These are phyloP conservation scores for Rhodotorula sp. DNA, from an alignment of 1,284 basidiomycete species.

Conservation along the genomic window DNA sequence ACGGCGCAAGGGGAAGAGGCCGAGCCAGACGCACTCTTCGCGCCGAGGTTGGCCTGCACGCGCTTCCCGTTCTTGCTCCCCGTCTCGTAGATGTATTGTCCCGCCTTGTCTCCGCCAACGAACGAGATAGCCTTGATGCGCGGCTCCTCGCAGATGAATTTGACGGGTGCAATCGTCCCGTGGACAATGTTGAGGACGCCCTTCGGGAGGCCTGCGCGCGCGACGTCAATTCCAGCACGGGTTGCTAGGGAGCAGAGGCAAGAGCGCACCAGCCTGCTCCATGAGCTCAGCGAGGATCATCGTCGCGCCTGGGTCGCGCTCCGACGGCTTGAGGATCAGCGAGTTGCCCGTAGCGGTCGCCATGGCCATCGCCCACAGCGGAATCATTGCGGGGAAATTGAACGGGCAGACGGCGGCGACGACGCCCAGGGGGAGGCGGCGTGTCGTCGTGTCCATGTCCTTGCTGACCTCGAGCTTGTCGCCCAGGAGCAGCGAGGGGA, in stretches of 20 bases:
- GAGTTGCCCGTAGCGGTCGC: slow-evolving; percentile 91
- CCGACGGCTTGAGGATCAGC: slow-evolving; percentile 90
- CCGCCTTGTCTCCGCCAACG: slow-evolving; percentile 93
- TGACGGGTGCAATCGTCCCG: slow-evolving; percentile 84
- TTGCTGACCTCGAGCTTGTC: slow-evolving; percentile 92
- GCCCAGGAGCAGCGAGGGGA: slow-evolving; percentile 80
- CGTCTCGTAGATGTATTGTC: slow-evolving; percentile 91
- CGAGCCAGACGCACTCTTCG: slow-evolving; percentile 66
- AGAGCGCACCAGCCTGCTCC: slow-evolving; percentile 65
- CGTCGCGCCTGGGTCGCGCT: slow-evolving; percentile 92
- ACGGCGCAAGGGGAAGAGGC: not conserved
- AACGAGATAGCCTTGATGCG: slow-evolving; percentile 93
- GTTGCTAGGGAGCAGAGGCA: slow-evolving; percentile 1
- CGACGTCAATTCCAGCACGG: not conserved
- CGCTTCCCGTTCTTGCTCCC: slow-evolving; percentile 76
- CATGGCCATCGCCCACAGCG: slow-evolving; percentile 88
- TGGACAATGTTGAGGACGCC: slow-evolving; percentile 64
- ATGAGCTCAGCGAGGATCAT: slow-evolving; percentile 97
- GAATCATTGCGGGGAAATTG: slow-evolving; percentile 74
- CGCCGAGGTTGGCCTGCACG: slow-evolving; percentile 92
- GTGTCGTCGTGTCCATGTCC: slow-evolving; percentile 94
- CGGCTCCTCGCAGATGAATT: slow-evolving; percentile 90
- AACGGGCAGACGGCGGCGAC: slow-evolving; percentile 67
- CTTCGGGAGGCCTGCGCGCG: slow-evolving; percentile 48
- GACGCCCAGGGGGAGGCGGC: slow-evolving; percentile 66